These are phyloP conservation scores for Lyophyllum shimeji DNA, from an alignment of 768 basidiomycete genomes.

Conservation along the genomic window DNA sequence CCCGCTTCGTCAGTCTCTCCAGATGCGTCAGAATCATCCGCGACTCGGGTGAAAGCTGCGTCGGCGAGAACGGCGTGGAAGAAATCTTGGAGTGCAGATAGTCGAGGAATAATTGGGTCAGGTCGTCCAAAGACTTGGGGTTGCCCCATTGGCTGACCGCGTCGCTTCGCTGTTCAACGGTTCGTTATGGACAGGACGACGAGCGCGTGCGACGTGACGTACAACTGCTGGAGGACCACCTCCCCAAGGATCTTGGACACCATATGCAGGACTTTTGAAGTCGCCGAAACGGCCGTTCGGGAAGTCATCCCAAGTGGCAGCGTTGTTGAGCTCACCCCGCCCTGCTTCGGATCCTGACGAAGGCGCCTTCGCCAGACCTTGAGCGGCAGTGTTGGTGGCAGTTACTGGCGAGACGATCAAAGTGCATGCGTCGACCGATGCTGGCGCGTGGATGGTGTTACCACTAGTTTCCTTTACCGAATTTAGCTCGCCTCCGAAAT, in stretches of 20 bases:
- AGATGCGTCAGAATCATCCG: constrained; percentile 75
- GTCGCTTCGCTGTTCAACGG: constrained; percentile 49
- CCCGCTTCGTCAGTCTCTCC: constrained; percentile 68
- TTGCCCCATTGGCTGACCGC: constrained; percentile 75
- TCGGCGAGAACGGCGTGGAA: constrained; percentile 87
- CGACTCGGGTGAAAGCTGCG: constrained; percentile 82
- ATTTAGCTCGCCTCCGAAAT: neutral
- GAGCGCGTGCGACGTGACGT: constrained; percentile 31
- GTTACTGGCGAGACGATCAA: constrained; percentile 62
- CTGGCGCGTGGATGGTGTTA: constrained; percentile 27
- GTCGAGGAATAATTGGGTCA: constrained; percentile 77
- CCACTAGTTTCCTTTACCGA: constrained; percentile 32
- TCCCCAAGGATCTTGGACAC: constrained; percentile 77
- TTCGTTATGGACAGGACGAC: neutral
- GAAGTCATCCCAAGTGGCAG: constrained; percentile 90
- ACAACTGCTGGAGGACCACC: constrained; percentile 61
- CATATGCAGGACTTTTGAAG: constrained; percentile 95
- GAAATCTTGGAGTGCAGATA: constrained; percentile 74
- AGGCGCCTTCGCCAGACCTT: constrained; percentile 51
- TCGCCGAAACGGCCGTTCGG: constrained; percentile 99
- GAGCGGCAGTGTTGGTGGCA: constrained; percentile 63
- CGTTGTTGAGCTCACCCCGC: constrained; percentile 73
- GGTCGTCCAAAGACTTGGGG: constrained; percentile 61
- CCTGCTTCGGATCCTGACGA: constrained; percentile 55
- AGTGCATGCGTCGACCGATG: constrained; percentile 28